A percentile compares a stretch with the other conserved stretches of the same genome.
phyloP scores from a whole-genome alignment of 129 eudicot species.

The Saposhnikovia divaricata region DNA sequence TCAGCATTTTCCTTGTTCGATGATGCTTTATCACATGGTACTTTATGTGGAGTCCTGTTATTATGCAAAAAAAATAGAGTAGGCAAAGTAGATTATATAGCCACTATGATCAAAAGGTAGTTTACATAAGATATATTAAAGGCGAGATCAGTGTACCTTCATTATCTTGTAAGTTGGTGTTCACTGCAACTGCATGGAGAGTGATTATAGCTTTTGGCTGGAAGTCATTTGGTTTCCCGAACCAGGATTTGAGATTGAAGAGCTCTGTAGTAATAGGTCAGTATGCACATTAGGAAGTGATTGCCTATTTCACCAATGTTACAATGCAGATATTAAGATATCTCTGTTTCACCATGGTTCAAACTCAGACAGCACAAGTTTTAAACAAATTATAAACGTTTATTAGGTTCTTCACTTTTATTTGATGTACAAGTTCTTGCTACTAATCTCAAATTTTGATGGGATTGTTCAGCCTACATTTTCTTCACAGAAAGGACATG shows the following conservation, averaged over 20 bases:
- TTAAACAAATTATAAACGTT: background rate
- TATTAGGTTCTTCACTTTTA: background rate
- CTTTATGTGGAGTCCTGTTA: conserved; percentile 68
- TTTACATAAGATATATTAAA: background rate
- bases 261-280: conserved; percentile 36
- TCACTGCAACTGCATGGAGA: conserved; percentile 79
- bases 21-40: conserved; percentile 73
- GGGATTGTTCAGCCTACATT: too few species aligned
- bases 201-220: conserved; percentile 77
- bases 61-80: conserved; percentile 5
- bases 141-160: conserved; percentile 45
- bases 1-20: conserved; percentile 65
- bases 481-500: too few species aligned
- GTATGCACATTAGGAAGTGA: background rate
- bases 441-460: too few species aligned
- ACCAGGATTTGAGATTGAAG: conserved; percentile 77
- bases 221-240: conserved; percentile 66
- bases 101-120: background rate
- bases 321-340: background rate
- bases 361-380: background rate
- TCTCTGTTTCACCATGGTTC: background rate
- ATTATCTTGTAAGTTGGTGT: conserved; percentile 83
- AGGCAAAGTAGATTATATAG: background rate
- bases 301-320: background rate
- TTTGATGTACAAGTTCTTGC: background rate